These are phyloP conservation scores for Fusarium succisae DNA, from an alignment of 2,329 filamentous ascomycete species.

Conservation along the genomic window DNA sequence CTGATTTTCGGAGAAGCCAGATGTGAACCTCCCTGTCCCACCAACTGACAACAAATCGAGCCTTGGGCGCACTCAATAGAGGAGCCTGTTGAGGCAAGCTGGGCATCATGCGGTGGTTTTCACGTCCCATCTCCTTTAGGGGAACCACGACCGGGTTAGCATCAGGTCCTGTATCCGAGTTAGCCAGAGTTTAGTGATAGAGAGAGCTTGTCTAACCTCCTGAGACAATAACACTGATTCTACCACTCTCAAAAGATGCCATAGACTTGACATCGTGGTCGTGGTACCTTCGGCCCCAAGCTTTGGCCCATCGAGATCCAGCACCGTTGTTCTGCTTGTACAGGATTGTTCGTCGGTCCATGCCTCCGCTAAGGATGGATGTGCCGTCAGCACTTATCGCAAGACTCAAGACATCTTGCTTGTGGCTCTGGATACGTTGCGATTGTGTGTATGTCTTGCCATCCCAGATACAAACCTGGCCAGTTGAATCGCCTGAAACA, in stretches of 20 bases:
- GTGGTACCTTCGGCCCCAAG: constrained; percentile 88
- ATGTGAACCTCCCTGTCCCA: constrained; percentile 90
- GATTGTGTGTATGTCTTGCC: constrained; percentile 89
- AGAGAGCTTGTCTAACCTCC: constrained; percentile 72
- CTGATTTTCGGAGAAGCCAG: constrained; percentile 69
- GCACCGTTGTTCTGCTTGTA: constrained; percentile 74
- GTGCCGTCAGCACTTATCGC: constrained; percentile 82
- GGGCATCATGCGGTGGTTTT: constrained; percentile 85
- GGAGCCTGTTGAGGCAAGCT: constrained; percentile 82
- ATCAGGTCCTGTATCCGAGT: constrained; percentile 73
- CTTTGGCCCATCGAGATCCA: constrained; percentile 79
- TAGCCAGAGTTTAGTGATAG: background rate
- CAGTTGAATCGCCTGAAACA: constrained; percentile 93
- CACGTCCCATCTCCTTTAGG: constrained; percentile 76
- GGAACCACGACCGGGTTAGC: constrained; percentile 84
- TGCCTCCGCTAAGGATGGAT: constrained; percentile 87
- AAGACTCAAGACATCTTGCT: constrained; percentile 91
- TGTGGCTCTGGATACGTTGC: constrained; percentile 86
- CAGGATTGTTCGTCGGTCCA: constrained; percentile 86
- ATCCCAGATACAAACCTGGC: constrained; percentile 93
- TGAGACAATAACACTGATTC: constrained; percentile 87
- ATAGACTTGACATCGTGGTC: constrained; percentile 95
- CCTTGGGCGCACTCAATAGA: constrained; percentile 75
- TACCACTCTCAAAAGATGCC: constrained; percentile 85
- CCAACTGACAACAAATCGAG: constrained; percentile 86